Percentiles rank a stretch among this genome's conserved stretches.
Conservation (phyloP, 495 filamentous ascomycete species). For the Penicillium bialowiezense region DNA sequence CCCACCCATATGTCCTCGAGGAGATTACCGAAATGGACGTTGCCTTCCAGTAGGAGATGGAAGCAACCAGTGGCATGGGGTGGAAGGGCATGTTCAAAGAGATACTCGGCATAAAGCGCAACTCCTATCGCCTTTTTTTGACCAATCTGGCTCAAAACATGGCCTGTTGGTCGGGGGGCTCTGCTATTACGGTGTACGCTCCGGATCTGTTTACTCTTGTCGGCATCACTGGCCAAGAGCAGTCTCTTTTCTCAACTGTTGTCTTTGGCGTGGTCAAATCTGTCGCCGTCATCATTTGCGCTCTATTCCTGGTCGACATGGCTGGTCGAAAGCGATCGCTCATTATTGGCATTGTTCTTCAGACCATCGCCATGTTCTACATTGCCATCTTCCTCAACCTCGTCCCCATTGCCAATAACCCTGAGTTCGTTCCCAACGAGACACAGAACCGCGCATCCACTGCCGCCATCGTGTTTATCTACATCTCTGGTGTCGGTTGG, state of each 20-base stretch:
- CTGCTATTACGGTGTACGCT: conserved; percentile 43
- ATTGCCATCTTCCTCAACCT: conserved; percentile 23
- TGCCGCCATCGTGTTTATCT: conserved; percentile 12
- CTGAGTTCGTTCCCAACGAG: background rate
- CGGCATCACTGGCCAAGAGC: conserved; percentile 50
- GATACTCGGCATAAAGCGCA: conserved; percentile 2
- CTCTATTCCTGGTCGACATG: conserved; percentile 25
- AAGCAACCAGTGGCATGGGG: conserved; percentile 31
- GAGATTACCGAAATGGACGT: conserved; percentile 37
- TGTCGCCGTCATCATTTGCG: conserved; percentile 49
- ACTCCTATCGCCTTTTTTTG: conserved; percentile 49
- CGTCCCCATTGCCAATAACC: conserved; percentile 1
- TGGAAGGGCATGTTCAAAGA: conserved; percentile 4
- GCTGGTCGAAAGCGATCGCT: conserved; percentile 12
- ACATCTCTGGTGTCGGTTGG: conserved; percentile 14
- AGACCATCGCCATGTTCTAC: conserved; percentile 13
- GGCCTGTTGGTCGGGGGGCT: conserved; percentile 57
- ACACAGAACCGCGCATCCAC: background rate
- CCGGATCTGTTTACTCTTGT: conserved; percentile 45
- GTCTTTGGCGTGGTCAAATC: conserved; percentile 63
- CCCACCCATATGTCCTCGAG: background rate
- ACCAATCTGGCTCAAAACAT: conserved; percentile 50
- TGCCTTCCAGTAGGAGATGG: conserved; percentile 60
- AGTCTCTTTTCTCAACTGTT: conserved; percentile 54
- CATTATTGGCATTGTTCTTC: conserved; percentile 12